These are phyloP conservation scores for Aspergillus hancockii DNA, from an alignment of 495 filamentous ascomycete species.

Conservation along the genomic window DNA sequence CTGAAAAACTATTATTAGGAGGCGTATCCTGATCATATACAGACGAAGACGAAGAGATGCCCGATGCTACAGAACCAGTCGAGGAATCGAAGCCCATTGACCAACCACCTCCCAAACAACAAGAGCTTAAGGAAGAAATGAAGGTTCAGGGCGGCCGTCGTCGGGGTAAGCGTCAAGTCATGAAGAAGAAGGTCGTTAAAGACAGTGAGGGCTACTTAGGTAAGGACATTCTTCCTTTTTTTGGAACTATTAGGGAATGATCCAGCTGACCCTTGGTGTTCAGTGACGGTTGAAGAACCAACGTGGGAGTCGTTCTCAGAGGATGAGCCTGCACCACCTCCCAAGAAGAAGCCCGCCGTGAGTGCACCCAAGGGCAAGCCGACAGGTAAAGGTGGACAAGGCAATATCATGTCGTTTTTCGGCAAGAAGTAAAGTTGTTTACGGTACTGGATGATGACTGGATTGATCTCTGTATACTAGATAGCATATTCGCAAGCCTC, in stretches of 20 bases:
- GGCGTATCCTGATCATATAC: not conserved
- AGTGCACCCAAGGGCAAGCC: conserved; percentile 58
- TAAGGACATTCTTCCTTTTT: conserved; percentile 45
- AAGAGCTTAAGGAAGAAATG: conserved; percentile 43
- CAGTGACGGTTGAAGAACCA: conserved; percentile 86
- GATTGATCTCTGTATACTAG: not conserved
- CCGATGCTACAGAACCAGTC: conserved; percentile 37
- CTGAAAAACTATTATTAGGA: not conserved
- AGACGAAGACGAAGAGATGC: conserved; percentile 35
- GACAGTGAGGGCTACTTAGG: conserved; percentile 94
- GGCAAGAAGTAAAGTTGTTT: conserved; percentile 63
- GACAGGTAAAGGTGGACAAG: conserved; percentile 65
- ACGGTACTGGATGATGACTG: not conserved
- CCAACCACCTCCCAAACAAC: conserved; percentile 42
- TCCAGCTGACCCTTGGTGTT: conserved; percentile 24
- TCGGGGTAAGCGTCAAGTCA: conserved; percentile 78
- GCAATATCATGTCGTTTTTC: conserved; percentile 95
- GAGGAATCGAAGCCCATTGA: conserved; percentile 53
- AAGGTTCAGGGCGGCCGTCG: conserved; percentile 64
- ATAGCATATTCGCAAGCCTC: not conserved
- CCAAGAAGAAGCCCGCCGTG: conserved; percentile 59
- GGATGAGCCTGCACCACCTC: conserved; percentile 71
- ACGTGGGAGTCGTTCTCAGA: conserved; percentile 96
- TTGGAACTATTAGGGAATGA: not conserved
- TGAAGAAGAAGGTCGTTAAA: conserved; percentile 85